Evolutionary conservation across 768 basidiomycete genomes (phyloP).

Genomic region (Leucocoprinus leucothites): DNA sequence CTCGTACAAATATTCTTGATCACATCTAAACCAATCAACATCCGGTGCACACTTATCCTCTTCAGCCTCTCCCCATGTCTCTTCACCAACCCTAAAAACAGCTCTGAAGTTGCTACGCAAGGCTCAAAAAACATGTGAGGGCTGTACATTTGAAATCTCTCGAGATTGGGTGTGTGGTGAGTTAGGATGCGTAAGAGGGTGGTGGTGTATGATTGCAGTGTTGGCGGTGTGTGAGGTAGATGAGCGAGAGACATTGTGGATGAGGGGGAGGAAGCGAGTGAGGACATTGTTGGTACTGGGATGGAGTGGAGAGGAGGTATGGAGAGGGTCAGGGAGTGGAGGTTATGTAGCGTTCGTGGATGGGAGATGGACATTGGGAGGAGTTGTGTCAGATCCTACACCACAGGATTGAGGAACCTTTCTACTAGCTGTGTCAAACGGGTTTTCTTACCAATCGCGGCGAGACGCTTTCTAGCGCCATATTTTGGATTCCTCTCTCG

Average conservation of each 20-base stretch:
- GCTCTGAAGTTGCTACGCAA: constrained; percentile 34
- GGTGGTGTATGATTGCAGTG: not conserved
- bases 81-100: constrained; percentile 49
- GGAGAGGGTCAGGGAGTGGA: constrained; percentile 32
- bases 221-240: not conserved
- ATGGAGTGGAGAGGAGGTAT: constrained; percentile 41
- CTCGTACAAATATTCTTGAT: constrained; percentile 52
- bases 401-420: not conserved
- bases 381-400: constrained; percentile 49
- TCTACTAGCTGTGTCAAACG: not conserved
- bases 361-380: not conserved
- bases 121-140: constrained; percentile 37
- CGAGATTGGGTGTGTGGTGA: constrained; percentile 43
- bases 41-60: constrained; percentile 62
- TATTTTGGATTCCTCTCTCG: constrained; percentile 41
- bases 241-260: not conserved
- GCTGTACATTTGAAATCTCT: constrained; percentile 60
- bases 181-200: constrained; percentile 30
- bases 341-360: constrained; percentile 28
- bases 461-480: constrained; percentile 65
- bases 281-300: constrained; percentile 17
- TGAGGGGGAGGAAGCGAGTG: not conserved
- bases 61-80: constrained; percentile 50
- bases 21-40: constrained; percentile 48
- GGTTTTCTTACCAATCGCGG: constrained; percentile 47